phyloP scores from a whole-genome alignment of 352 stramenopile genomes.

The Globisporangium paroecandrum region DNA sequence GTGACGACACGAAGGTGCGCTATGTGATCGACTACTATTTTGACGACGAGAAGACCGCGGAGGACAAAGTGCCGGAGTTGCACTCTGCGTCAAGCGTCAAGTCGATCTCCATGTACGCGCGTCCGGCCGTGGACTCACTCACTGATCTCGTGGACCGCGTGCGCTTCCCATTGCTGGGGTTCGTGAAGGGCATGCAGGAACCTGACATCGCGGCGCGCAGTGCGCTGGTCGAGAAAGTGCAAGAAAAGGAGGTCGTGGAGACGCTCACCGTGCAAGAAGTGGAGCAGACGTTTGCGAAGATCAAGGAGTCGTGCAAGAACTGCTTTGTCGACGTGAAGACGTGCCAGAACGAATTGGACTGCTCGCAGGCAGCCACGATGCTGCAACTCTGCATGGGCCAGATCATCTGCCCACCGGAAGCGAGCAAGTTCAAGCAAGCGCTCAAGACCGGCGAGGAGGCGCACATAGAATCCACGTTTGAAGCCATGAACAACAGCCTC shows the following conservation, averaged over 20 bases:
- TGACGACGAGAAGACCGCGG: slow-evolving; percentile 76
- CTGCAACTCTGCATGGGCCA: slow-evolving; percentile 88
- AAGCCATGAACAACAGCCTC: slow-evolving; percentile 67
- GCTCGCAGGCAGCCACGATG: slow-evolving; percentile 79
- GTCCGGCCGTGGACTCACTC: slow-evolving; percentile 81
- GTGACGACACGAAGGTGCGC: slow-evolving; percentile 88
- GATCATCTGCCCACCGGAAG: slow-evolving; percentile 78
- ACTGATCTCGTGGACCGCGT: slow-evolving; percentile 70
- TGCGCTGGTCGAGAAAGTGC: slow-evolving; percentile 42
- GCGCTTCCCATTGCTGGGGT: slow-evolving; percentile 62
- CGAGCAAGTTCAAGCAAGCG: slow-evolving; percentile 58
- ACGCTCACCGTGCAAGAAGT: slow-evolving; percentile 68
- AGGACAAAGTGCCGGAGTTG: slow-evolving; percentile 82
- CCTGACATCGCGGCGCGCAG: slow-evolving; percentile 49
- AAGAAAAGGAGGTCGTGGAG: slow-evolving; percentile 36
- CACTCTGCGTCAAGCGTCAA: slow-evolving; percentile 83
- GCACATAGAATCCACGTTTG: slow-evolving; percentile 71
- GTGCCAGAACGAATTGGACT: slow-evolving; percentile 76
- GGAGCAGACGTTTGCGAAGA: slow-evolving; percentile 74
- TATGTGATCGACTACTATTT: slow-evolving; percentile 99
- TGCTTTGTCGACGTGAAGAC: slow-evolving; percentile 77
- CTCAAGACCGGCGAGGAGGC: slow-evolving; percentile 64
- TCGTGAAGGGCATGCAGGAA: slow-evolving; percentile 47
- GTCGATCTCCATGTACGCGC: slow-evolving; percentile 87
- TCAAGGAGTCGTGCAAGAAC: slow-evolving; percentile 82